Percentiles rank a stretch among this genome's conserved stretches.
Evolutionary conservation across 148 eudicot species (phyloP).

Genomic region (Mesembryanthemum crystallinum): DNA sequence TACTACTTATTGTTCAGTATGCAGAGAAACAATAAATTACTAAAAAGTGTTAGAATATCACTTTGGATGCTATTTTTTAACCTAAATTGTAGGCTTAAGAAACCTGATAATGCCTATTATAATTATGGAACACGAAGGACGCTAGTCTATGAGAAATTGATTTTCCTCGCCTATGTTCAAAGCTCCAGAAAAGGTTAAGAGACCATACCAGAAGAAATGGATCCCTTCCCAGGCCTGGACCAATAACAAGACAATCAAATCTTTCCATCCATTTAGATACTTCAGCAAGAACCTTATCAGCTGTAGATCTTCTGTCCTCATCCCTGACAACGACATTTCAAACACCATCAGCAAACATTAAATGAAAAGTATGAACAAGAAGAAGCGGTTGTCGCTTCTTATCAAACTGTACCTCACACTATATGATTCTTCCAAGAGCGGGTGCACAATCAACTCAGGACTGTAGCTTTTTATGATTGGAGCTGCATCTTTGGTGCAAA

Average conservation of each 20-base stretch:
- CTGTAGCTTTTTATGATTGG: slow-evolving; percentile 91
- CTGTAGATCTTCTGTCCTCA: slow-evolving; percentile 53
- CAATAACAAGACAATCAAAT: slow-evolving; percentile 95
- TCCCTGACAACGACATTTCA: slow-evolving; percentile 46
- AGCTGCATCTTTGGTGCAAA: slow-evolving; percentile 97
- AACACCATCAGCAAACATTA: not conserved
- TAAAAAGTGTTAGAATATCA: not conserved
- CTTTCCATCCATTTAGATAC: slow-evolving; percentile 90
- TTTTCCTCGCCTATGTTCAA: not conserved
- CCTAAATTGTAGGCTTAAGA: not conserved
- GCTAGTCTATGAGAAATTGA: not conserved
- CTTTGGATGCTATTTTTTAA: not conserved
- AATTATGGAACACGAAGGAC: not conserved
- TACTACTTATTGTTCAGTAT: not conserved
- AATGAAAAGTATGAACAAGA: not conserved
- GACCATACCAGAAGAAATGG: slow-evolving; percentile 83
- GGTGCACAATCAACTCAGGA: slow-evolving; percentile 97
- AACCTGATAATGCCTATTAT: too few relatives aligned
- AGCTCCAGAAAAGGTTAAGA: slow-evolving; percentile 6
- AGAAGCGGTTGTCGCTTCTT: not conserved
- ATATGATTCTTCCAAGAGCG: slow-evolving; percentile 90
- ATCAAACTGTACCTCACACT: slow-evolving; percentile 52
- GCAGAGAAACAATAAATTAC: not conserved
- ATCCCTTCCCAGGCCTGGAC: slow-evolving; percentile 98
- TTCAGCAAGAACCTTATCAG: slow-evolving; percentile 63